These are phyloP conservation scores for Russula vinacea DNA, from an alignment of 768 basidiomycete species.

Conservation along the genomic window DNA sequence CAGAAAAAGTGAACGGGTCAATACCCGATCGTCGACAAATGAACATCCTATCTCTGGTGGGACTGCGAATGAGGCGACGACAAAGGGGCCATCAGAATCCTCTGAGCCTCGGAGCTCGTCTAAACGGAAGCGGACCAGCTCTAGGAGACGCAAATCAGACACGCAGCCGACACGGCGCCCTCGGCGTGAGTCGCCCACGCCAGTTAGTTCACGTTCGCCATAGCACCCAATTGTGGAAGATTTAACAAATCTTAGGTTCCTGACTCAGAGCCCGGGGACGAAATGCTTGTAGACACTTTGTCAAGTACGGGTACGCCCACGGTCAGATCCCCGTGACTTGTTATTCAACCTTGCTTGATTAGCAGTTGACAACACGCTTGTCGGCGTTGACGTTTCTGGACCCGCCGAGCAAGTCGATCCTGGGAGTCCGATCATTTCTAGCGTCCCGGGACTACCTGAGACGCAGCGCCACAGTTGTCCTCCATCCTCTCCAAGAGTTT, in stretches of 20 bases:
- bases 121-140: slow-evolving; percentile 19
- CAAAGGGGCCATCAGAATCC: slow-evolving; percentile 15
- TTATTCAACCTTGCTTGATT: neutral
- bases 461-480: neutral
- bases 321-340: neutral
- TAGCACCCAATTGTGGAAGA: neutral
- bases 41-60: neutral
- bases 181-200: slow-evolving; percentile 1
- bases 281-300: slow-evolving; percentile 1
- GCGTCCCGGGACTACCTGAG: neutral
- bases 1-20: slow-evolving; percentile 2
- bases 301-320: slow-evolving; percentile 13
- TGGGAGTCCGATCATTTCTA: neutral
- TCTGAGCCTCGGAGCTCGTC: neutral
- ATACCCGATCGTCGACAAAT: neutral
- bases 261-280: slow-evolving; percentile 20
- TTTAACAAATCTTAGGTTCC: slow-evolving; percentile 16
- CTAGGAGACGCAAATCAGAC: slow-evolving; percentile 19
- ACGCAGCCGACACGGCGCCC: neutral
- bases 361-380: neutral
- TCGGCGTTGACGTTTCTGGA: neutral
- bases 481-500: neutral
- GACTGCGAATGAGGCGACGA: neutral
- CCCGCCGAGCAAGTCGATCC: neutral
- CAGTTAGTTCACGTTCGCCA: slow-evolving; percentile 14